phyloP scores from a whole-genome alignment of 2,329 filamentous ascomycete species.

The Rhytidhysteron rufulum region DNA sequence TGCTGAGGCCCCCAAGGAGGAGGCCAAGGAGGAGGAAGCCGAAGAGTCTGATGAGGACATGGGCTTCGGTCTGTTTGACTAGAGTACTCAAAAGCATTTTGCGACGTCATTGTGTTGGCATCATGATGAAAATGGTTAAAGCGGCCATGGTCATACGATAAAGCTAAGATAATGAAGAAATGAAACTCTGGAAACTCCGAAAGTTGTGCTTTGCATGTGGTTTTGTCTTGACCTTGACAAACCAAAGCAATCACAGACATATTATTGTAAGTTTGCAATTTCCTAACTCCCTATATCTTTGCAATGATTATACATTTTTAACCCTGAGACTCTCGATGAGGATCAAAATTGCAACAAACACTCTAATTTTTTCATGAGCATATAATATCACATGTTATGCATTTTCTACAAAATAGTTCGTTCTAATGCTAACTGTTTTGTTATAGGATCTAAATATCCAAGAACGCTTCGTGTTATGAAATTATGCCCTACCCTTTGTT shows the following conservation, averaged over 20 bases:
- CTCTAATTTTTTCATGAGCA: conserved; percentile 70
- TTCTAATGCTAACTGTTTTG: not conserved
- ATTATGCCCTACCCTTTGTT: not conserved
- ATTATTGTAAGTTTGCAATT: too few species aligned
- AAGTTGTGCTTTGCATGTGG: too few species aligned
- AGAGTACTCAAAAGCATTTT: conserved; percentile 20
- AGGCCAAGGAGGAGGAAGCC: conserved; percentile 57
- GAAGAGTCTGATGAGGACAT: conserved; percentile 56
- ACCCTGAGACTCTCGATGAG: conserved; percentile 58
- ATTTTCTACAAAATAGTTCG: not conserved
- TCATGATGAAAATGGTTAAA: conserved; percentile 13
- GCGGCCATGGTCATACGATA: conserved; percentile 25
- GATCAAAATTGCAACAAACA: conserved; percentile 62
- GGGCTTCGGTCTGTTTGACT: conserved; percentile 55
- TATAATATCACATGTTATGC: not conserved
- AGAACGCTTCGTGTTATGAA: not conserved
- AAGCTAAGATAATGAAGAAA: conserved; percentile 28
- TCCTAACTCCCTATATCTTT: too few species aligned
- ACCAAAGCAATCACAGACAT: too few species aligned
- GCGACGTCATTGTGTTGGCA: conserved; percentile 12
- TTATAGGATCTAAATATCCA: not conserved
- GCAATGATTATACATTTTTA: conserved; percentile 65
- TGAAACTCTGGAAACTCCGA: conserved; percentile 27
- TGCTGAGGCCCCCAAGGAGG: conserved; percentile 33
- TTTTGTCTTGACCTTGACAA: too few species aligned